These are phyloP conservation scores for Hemisphaericaspora lyxosophila DNA, from an alignment of 1,139 yeast species.

Conservation along the genomic window DNA sequence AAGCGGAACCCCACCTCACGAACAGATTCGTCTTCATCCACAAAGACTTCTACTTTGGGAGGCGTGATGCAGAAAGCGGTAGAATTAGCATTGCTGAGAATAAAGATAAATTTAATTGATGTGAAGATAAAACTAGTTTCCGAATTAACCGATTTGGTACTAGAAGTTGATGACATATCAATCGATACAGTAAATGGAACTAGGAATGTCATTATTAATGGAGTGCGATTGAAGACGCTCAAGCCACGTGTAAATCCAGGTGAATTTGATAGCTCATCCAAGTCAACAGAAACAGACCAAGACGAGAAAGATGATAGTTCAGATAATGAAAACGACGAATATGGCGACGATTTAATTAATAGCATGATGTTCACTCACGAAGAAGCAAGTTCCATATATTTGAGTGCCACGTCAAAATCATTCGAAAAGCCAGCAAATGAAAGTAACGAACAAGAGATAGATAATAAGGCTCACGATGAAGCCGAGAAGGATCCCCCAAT, in stretches of 20 bases:
- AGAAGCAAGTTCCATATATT: conserved; percentile 71
- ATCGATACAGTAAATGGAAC: conserved; percentile 49
- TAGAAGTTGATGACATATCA: conserved; percentile 40
- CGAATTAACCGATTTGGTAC: conserved; percentile 46
- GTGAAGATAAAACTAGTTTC: conserved; percentile 50
- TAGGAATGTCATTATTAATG: conserved; percentile 40
- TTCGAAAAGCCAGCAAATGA: conserved; percentile 21
- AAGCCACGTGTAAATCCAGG: conserved; percentile 41
- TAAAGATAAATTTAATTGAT: conserved; percentile 48
- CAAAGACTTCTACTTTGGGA: conserved; percentile 42
- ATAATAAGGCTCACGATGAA: conserved; percentile 10
- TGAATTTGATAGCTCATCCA: conserved; percentile 17
- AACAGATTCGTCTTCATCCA: conserved; percentile 12
- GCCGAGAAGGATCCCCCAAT: conserved; percentile 15
- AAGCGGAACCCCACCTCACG: conserved; percentile 8
- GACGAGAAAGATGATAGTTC: conserved; percentile 17
- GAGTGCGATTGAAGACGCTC: conserved; percentile 35
- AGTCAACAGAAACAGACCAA: conserved; percentile 14
- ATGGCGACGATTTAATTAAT: conserved; percentile 48
- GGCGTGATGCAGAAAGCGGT: conserved; percentile 63
- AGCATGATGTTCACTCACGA: conserved; percentile 69
- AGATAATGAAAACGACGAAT: conserved; percentile 29
- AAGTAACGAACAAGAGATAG: conserved; percentile 3
- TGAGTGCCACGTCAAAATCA: conserved; percentile 71
- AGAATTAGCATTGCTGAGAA: conserved; percentile 66